phyloP scores from a whole-genome alignment of 1,284 basidiomycete species.

The Neonothopanus nambi region DNA sequence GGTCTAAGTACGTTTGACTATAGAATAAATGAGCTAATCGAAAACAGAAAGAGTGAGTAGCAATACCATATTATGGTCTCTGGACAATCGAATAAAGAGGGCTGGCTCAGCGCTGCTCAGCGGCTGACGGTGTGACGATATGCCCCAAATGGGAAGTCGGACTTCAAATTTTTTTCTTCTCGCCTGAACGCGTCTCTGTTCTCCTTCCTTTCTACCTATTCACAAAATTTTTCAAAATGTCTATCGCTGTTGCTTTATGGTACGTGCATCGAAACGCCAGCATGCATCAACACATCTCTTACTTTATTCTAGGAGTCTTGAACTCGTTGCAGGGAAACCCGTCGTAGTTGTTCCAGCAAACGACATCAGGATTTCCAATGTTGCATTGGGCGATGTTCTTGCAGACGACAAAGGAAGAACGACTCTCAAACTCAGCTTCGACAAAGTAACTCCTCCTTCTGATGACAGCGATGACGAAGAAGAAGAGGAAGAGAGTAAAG shows the following conservation, averaged over 20 bases:
- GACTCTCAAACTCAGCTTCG: slow-evolving; percentile 74
- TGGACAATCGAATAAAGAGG: background rate
- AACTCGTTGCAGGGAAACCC: slow-evolving; percentile 63
- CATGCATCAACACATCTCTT: slow-evolving; percentile 6
- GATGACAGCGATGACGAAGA: slow-evolving; percentile 54
- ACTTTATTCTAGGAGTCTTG: slow-evolving; percentile 52
- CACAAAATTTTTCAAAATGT: slow-evolving; percentile 41
- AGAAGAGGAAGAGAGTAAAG: slow-evolving; percentile 48
- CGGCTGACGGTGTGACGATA: background rate
- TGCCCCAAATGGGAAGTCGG: no score
- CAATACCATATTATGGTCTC: slow-evolving; percentile 23
- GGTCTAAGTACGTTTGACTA: slow-evolving; percentile 86
- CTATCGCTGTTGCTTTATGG: slow-evolving; percentile 64
- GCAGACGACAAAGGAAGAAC: slow-evolving; percentile 67
- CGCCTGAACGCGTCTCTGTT: slow-evolving; percentile 1
- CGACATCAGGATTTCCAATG: slow-evolving; percentile 84
- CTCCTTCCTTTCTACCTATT: slow-evolving; percentile 12
- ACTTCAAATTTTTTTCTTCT: slow-evolving; percentile 23
- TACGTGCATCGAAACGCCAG: slow-evolving; percentile 30
- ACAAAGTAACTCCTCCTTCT: slow-evolving; percentile 32
- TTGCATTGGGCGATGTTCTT: slow-evolving; percentile 77
- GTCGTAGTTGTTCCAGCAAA: slow-evolving; percentile 62
- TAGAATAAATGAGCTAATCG: slow-evolving; percentile 11
- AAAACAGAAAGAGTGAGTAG: background rate
- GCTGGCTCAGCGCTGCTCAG: no score